Evolutionary conservation across 2,329 filamentous ascomycete genomes (phyloP).

Genomic region (Paecilomyces sp.): DNA sequence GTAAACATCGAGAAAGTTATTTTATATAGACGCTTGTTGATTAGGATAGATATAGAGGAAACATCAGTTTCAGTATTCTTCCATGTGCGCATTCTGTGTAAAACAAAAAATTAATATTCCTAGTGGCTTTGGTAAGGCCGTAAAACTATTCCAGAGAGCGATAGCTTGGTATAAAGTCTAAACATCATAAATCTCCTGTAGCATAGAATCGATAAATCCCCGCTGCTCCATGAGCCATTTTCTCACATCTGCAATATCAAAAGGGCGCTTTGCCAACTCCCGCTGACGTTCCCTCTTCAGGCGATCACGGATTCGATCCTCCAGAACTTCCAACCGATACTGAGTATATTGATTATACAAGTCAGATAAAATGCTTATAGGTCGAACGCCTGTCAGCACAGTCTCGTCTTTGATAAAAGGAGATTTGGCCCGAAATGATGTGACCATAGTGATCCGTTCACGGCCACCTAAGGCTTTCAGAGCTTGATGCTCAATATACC

Average conservation of each 20-base stretch:
- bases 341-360: constrained; percentile 53
- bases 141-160: too few relatives aligned
- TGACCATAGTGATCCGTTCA: constrained; percentile 58
- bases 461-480: constrained; percentile 48
- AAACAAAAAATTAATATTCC: too few relatives aligned
- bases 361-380: constrained; percentile 47
- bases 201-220: background rate
- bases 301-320: background rate
- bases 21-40: too few relatives aligned
- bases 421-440: constrained; percentile 52
- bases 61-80: too few relatives aligned
- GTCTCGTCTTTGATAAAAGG: constrained; percentile 51
- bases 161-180: too few relatives aligned
- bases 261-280: background rate
- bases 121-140: too few relatives aligned
- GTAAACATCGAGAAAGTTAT: too few relatives aligned
- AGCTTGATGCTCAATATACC: constrained; percentile 58
- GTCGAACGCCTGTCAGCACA: constrained; percentile 50
- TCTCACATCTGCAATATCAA: background rate
- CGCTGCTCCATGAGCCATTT: background rate
- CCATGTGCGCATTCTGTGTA: too few relatives aligned
- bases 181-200: background rate
- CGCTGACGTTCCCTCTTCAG: background rate
- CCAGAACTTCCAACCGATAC: constrained; percentile 46
- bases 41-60: too few relatives aligned